Evolutionary conservation across 78 protist species (phyloP).

Genomic region (slime mould (Dictyostelium discoideum)): dicty_2.7 NC_007090.3:73501-74000

Average conservation of each 20-base stretch:
- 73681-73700: background rate
- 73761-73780: constrained; percentile 18
- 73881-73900: background rate
- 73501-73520: constrained; percentile 48
- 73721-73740: background rate
- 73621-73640: constrained; percentile 35
- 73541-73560: constrained; percentile 68
- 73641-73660: constrained; percentile 23
- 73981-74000: too few relatives aligned
- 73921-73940: background rate
- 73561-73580: constrained; percentile 52
- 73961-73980: too few relatives aligned
- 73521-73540: constrained; percentile 79
- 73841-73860: background rate
- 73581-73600: background rate
- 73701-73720: background rate
- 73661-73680: constrained; percentile 16
- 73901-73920: background rate
- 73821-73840: background rate
- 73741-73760: background rate
- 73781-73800: constrained; percentile 19
- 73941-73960: background rate
- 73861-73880: background rate
- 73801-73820: constrained; percentile 11
- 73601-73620: constrained; percentile 66